Evolutionary conservation across 257 asterid species (phyloP).

Genomic region (Rauvolfia tetraphylla): DNA sequence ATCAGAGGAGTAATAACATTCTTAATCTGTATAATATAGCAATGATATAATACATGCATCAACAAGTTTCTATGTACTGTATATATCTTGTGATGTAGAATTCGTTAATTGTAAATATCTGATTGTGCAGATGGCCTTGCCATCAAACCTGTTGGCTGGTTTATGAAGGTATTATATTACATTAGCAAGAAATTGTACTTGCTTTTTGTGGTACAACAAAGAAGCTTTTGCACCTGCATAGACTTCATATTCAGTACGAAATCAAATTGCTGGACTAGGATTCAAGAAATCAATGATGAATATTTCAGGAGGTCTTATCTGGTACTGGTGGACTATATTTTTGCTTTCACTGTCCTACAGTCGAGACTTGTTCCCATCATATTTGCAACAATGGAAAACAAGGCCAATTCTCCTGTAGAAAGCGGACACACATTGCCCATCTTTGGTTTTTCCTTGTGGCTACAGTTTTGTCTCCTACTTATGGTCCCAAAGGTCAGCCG

Average conservation of each 20-base stretch:
- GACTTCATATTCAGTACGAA: background rate
- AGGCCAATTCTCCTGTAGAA: background rate
- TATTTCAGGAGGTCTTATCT: background rate
- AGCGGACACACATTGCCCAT: background rate
- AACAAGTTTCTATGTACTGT: background rate
- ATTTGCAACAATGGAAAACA: background rate
- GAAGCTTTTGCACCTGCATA: background rate
- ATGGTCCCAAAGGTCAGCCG: background rate
- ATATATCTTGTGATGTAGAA: constrained; percentile 1
- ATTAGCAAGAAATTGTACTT: background rate
- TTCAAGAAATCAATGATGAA: no score
- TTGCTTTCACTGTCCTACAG: background rate
- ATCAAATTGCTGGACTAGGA: background rate
- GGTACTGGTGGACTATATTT: background rate
- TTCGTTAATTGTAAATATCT: background rate
- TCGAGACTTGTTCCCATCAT: background rate
- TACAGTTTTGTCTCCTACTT: background rate
- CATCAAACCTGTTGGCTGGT: background rate
- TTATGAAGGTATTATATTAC: background rate
- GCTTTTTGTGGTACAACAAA: background rate
- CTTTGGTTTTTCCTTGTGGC: background rate
- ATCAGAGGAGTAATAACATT: background rate
- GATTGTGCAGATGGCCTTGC: background rate
- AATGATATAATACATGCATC: no score
- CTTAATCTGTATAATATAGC: background rate